A percentile compares a stretch with the other conserved stretches of the same genome.
Evolutionary conservation across 2,329 filamentous ascomycete species (phyloP).

Genomic region (Colletotrichum endophyticum): DNA sequence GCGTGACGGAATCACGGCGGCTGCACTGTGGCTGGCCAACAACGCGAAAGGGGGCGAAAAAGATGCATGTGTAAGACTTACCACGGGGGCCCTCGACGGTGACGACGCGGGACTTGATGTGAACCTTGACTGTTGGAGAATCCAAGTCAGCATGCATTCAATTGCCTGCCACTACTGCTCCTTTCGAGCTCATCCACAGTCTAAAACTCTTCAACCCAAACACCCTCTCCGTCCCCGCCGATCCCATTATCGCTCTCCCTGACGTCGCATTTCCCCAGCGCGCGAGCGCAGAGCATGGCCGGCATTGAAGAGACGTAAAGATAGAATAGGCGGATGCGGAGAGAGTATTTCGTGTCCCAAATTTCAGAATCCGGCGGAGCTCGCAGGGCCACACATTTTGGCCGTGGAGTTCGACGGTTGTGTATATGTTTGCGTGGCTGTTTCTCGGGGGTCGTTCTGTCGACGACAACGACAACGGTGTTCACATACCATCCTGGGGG

Average conservation of each 20-base stretch:
- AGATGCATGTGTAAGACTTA: constrained; percentile 46
- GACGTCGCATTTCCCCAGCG: not conserved
- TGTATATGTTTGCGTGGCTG: not conserved
- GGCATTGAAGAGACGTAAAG: not conserved
- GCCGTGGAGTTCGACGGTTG: not conserved
- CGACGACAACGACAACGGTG: constrained; percentile 16
- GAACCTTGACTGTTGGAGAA: constrained; percentile 81
- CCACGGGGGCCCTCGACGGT: constrained; percentile 97
- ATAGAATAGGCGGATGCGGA: not conserved
- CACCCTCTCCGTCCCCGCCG: not conserved
- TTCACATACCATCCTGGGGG: constrained; percentile 90
- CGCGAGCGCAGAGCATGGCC: not conserved
- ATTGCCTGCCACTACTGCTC: constrained; percentile 26
- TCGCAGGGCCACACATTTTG: constrained; percentile 5
- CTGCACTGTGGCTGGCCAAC: not conserved
- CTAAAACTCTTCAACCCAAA: constrained; percentile 24
- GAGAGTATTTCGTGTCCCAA: constrained; percentile 12
- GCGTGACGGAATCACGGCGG: not conserved
- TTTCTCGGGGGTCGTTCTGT: not conserved
- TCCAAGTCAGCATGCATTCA: constrained; percentile 36
- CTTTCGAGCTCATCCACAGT: constrained; percentile 27
- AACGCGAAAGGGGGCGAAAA: not conserved
- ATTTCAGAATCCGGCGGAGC: constrained; percentile 20
- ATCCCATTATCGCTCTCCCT: not conserved
- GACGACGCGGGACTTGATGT: constrained; percentile 95